Conservation (phyloP, 1,284 basidiomycete species). For the Inonotus hispidus region DNA sequence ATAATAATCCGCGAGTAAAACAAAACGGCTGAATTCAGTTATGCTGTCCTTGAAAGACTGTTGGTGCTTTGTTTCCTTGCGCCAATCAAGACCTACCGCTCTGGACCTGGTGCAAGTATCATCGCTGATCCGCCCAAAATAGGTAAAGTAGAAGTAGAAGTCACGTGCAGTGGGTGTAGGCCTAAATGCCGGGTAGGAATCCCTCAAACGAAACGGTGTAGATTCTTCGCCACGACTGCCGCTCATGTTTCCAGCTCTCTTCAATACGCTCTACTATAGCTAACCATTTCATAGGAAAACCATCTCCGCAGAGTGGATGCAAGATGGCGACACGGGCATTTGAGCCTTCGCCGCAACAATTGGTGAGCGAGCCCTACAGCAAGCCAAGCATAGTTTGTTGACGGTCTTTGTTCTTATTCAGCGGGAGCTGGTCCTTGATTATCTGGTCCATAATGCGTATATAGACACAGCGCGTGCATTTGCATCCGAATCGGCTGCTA, state of each 20-base stretch:
- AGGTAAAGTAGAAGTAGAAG: neutral
- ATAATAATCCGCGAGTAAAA: no score
- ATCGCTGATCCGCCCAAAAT: neutral
- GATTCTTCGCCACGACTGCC: neutral
- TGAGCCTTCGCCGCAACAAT: slow-evolving; percentile 3
- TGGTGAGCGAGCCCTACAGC: neutral
- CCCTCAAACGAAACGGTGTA: neutral
- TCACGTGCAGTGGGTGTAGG: neutral
- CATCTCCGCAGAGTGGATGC: neutral
- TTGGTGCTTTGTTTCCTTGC: no score
- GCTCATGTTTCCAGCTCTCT: neutral
- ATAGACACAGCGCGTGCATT: slow-evolving; percentile 68
- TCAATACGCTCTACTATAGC: neutral
- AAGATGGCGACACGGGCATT: neutral
- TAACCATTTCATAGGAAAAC: neutral
- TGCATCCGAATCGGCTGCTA: slow-evolving; percentile 29
- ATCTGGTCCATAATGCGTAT: slow-evolving; percentile 72
- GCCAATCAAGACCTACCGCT: no score
- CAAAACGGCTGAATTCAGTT: no score
- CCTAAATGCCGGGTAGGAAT: neutral
- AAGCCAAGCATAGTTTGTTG: no score
- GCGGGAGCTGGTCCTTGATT: slow-evolving; percentile 77
- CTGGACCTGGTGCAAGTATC: no score
- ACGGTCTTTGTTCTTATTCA: slow-evolving; percentile 25
- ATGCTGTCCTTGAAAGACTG: no score